Evolutionary conservation across 2,329 filamentous ascomycete species (phyloP).

Genomic region (Thelonectria blattea): DNA sequence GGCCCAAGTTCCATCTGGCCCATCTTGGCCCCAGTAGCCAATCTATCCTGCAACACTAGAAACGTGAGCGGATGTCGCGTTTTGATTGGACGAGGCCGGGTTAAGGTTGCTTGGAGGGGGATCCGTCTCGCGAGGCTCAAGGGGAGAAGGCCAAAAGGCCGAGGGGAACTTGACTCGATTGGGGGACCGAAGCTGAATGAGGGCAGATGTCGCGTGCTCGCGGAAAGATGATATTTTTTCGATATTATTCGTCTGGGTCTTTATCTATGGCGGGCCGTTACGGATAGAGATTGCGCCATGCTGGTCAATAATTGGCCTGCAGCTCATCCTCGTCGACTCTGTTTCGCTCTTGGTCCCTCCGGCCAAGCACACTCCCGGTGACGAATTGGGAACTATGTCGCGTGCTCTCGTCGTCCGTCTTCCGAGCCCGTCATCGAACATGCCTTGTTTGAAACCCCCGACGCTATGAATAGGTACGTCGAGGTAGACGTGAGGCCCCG

Average conservation of each 20-base stretch:
- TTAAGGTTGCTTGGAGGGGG: conserved; percentile 33
- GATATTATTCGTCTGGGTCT: too few relatives aligned
- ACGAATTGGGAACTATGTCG: conserved; percentile 33
- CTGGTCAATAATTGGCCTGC: too few relatives aligned
- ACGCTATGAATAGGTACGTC: too few relatives aligned
- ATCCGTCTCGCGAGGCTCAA: conserved; percentile 1
- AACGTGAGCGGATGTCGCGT: conserved; percentile 23
- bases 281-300: too few relatives aligned
- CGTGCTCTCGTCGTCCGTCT: conserved; percentile 20
- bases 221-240: too few relatives aligned
- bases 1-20: background rate
- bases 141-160: too few relatives aligned
- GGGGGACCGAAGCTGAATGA: conserved; percentile 22
- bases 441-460: background rate
- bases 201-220: conserved; percentile 31
- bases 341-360: too few relatives aligned
- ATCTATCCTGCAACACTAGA: conserved; percentile 27
- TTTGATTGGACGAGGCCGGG: conserved; percentile 25
- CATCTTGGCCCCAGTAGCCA: conserved; percentile 22
- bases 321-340: too few relatives aligned
- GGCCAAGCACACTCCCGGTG: conserved; percentile 20
- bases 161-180: conserved; percentile 8
- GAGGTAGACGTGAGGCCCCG: background rate
- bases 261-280: background rate
- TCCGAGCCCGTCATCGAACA: too few relatives aligned